A percentile compares a stretch with the other conserved stretches of the same genome.
Conservation (phyloP, 768 basidiomycete genomes). For the Cubamyces sp. region DNA sequence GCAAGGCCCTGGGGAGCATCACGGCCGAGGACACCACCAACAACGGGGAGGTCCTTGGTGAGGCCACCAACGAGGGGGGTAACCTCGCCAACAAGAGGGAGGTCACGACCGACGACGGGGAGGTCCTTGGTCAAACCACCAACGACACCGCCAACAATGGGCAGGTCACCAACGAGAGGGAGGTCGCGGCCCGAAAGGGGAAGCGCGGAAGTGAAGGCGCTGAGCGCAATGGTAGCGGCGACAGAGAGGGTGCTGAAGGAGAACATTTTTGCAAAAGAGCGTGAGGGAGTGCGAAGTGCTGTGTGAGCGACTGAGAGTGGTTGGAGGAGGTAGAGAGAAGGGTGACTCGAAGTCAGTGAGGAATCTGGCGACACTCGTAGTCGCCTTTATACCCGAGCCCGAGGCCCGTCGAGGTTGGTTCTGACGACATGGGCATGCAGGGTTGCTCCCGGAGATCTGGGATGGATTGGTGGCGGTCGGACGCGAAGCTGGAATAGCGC, state of each 20-base stretch:
- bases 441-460: conserved; percentile 6
- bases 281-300: conserved; percentile 31
- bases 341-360: conserved; percentile 27
- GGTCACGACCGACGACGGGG: background rate
- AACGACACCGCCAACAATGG: conserved; percentile 2
- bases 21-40: conserved; percentile 23
- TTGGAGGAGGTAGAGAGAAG: conserved; percentile 3
- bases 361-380: background rate
- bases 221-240: conserved; percentile 33
- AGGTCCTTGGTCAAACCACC: background rate
- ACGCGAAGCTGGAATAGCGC: conserved; percentile 4
- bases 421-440: background rate
- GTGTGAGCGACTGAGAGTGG: conserved; percentile 16
- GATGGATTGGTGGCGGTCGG: background rate
- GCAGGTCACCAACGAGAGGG: background rate
- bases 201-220: conserved; percentile 27
- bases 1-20: conserved; percentile 30
- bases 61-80: conserved; percentile 2
- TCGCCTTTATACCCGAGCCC: conserved; percentile 20
- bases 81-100: conserved; percentile 1
- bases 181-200: conserved; percentile 17
- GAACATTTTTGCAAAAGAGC: conserved; percentile 42
- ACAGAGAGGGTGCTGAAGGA: conserved; percentile 38
- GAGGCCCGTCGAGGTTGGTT: background rate
- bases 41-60: conserved; percentile 6